phyloP scores from a whole-genome alignment of 257 asterid species.

The Solanum piurae region DNA sequence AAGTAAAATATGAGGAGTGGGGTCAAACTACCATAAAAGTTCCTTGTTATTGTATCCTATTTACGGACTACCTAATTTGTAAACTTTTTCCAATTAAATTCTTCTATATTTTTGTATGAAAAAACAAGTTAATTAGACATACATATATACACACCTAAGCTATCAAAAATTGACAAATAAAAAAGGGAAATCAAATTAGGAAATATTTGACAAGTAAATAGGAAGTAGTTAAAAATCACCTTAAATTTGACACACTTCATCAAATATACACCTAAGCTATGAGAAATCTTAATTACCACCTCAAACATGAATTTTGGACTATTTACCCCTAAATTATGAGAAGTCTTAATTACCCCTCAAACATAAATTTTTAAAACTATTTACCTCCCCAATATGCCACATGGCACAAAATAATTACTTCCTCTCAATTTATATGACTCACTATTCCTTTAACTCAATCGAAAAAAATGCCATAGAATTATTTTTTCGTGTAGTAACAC shows the following conservation, averaged over 20 bases:
- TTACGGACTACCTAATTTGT: not conserved
- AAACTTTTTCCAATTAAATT: not conserved
- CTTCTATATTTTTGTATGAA: not conserved
- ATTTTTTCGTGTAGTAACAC: not conserved
- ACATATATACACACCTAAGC: too few species aligned
- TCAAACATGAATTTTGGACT: not conserved
- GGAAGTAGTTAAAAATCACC: rapidly evolving
- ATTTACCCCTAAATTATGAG: not conserved
- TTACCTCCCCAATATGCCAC: not conserved
- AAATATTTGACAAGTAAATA: too few species aligned
- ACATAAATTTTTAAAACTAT: not conserved
- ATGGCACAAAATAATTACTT: too few species aligned
- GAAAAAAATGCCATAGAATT: not conserved
- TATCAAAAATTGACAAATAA: too few species aligned
- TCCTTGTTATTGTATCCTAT: not conserved
- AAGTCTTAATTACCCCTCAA: not conserved
- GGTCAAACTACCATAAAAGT: not conserved
- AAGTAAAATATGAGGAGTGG: not conserved
- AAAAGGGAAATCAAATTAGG: too few species aligned
- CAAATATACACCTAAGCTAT: not conserved
- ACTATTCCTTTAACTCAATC: too few species aligned
- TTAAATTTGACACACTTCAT: not conserved
- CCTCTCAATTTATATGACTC: too few species aligned
- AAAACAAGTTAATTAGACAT: too few species aligned
- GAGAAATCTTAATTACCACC: not conserved